Percentiles rank a stretch among this genome's conserved stretches.
Conservation (phyloP, 2,329 filamentous ascomycete species). For the Immersiporthe knoxdaviesiana region DNA sequence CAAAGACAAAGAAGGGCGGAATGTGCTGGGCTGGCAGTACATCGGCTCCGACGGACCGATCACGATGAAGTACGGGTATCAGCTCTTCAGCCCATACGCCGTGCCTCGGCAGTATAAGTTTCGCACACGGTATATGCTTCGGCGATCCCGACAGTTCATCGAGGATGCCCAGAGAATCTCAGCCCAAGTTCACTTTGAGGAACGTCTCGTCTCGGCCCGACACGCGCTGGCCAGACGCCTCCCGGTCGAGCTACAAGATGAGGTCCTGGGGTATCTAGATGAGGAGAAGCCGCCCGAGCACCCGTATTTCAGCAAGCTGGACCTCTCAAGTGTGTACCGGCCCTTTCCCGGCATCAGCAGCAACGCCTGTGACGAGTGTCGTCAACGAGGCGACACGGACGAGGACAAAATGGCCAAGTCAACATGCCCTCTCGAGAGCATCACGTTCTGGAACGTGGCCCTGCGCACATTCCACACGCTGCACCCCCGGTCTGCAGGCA, state of each 20-base stretch:
- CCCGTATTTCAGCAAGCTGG: slow-evolving; percentile 14
- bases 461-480: slow-evolving; percentile 20
- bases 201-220: slow-evolving; percentile 8
- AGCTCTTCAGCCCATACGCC: background rate
- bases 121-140: background rate
- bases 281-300: background rate
- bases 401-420: background rate
- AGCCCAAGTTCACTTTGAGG: background rate
- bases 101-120: background rate
- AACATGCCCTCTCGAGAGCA: slow-evolving; percentile 18
- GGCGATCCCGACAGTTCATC: slow-evolving; percentile 5
- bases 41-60: slow-evolving; percentile 1
- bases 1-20: background rate
- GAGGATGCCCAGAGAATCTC: background rate
- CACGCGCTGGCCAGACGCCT: slow-evolving; percentile 9
- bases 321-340: slow-evolving; percentile 16
- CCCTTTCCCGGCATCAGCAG: slow-evolving; percentile 17
- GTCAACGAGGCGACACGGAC: background rate
- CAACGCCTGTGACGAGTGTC: background rate
- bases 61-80: background rate
- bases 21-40: background rate
- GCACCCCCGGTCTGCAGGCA: background rate
- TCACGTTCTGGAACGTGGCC: slow-evolving; percentile 17
- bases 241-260: slow-evolving; percentile 17
- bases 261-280: slow-evolving; percentile 13